phyloP scores from a whole-genome alignment of 441 rosid genomes.

The Aleurites moluccanus region DNA sequence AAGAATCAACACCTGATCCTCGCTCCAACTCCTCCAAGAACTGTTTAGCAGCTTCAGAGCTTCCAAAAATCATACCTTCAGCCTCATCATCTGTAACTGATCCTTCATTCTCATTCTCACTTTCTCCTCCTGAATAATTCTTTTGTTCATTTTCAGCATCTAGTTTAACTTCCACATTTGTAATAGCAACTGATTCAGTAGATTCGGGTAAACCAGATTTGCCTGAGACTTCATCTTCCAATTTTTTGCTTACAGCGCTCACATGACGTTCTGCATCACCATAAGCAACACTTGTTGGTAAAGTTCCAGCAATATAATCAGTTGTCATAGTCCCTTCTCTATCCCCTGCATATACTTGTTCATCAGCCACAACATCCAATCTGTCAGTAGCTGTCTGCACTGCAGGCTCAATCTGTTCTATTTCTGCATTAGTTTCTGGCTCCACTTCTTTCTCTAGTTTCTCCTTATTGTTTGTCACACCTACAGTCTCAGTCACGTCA shows the following conservation, averaged over 20 bases:
- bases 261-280: slow-evolving; percentile 13
- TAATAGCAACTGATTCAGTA: slow-evolving; percentile 22
- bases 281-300: slow-evolving; percentile 19
- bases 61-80: slow-evolving; percentile 61
- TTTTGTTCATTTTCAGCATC: slow-evolving; percentile 39
- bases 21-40: slow-evolving; percentile 79
- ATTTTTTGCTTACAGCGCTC: background rate
- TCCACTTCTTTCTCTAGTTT: slow-evolving; percentile 10
- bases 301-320: slow-evolving; percentile 25
- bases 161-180: slow-evolving; percentile 27
- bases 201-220: slow-evolving; percentile 16
- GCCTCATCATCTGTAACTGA: slow-evolving; percentile 58
- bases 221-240: slow-evolving; percentile 21
- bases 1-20: slow-evolving; percentile 49
- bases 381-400: slow-evolving; percentile 16
- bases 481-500: slow-evolving; percentile 8
- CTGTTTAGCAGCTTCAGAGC: slow-evolving; percentile 73
- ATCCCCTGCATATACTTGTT: slow-evolving; percentile 32
- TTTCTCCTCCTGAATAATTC: slow-evolving; percentile 33
- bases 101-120: slow-evolving; percentile 42
- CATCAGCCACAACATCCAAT: slow-evolving; percentile 21
- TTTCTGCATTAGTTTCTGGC: slow-evolving; percentile 21
- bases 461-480: background rate
- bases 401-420: slow-evolving; percentile 16
- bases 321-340: slow-evolving; percentile 26